Conservation (phyloP, 1,284 basidiomycete species). For the Stygiomarasmius scandens region DNA sequence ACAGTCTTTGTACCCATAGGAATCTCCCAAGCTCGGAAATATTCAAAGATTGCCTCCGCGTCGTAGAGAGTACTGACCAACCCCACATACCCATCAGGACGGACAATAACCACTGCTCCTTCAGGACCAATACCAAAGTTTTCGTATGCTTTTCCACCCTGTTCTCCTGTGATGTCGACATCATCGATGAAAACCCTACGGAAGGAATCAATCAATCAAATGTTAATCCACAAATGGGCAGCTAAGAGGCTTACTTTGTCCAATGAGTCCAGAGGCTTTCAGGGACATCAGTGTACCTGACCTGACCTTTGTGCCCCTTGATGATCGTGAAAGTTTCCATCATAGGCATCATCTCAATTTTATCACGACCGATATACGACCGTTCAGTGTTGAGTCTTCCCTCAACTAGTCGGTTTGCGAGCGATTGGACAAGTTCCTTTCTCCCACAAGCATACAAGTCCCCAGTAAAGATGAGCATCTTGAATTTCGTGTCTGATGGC, state of each 20-base stretch:
- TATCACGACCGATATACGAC: background rate
- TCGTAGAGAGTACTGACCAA: background rate
- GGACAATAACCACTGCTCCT: background rate
- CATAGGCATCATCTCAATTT: background rate
- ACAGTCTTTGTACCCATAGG: background rate
- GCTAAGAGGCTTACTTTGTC: background rate
- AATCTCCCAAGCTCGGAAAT: background rate
- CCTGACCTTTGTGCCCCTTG: background rate
- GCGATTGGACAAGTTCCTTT: background rate
- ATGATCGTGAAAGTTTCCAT: background rate
- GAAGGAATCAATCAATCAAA: background rate
- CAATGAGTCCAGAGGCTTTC: constrained; percentile 2
- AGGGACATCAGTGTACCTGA: background rate
- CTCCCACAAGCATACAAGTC: background rate
- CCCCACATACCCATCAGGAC: constrained; percentile 5
- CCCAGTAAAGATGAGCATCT: background rate
- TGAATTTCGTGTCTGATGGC: constrained; percentile 2
- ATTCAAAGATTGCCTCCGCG: background rate
- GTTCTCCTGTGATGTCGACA: background rate
- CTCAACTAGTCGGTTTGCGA: background rate
- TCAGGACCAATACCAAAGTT: background rate
- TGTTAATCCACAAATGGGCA: background rate
- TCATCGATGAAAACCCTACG: constrained; percentile 1
- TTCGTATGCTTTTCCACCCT: background rate
- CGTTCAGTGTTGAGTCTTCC: background rate